Conservation (phyloP, 1,284 basidiomycete species). For the Flammula alnicola region DNA sequence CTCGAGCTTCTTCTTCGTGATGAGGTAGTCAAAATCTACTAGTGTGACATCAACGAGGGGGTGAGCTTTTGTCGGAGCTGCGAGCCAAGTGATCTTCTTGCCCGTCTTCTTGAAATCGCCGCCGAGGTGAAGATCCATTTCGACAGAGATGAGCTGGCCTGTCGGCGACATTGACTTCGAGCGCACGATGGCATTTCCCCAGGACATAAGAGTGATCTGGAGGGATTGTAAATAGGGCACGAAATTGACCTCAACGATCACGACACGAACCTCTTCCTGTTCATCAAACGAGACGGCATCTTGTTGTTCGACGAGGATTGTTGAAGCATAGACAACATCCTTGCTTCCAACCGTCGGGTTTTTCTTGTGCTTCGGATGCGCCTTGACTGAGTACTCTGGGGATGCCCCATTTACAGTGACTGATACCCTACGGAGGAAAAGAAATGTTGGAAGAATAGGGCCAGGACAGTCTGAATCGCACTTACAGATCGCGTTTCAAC, state of each 20-base stretch:
- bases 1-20: conserved; percentile 99
- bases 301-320: conserved; percentile 89
- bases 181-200: conserved; percentile 96
- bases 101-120: conserved; percentile 99
- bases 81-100: conserved; percentile 96
- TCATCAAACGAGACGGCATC: conserved; percentile 79
- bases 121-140: conserved; percentile 87
- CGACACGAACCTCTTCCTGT: conserved; percentile 92
- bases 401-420: conserved; percentile 78
- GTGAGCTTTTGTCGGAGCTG: conserved; percentile 63
- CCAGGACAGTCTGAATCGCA: neutral
- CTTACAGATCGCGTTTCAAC: conserved; percentile 66
- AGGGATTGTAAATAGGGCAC: neutral
- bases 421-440: conserved; percentile 60
- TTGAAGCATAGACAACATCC: conserved; percentile 82
- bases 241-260: conserved; percentile 17
- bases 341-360: conserved; percentile 93
- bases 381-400: conserved; percentile 69
- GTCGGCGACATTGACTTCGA: conserved; percentile 64
- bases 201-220: conserved; percentile 97
- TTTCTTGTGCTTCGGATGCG: conserved; percentile 94
- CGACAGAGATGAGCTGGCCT: conserved; percentile 72
- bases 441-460: no score
- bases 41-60: conserved; percentile 74
- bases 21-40: conserved; percentile 97